Evolutionary conservation across 1,284 basidiomycete genomes (phyloP), one percentile per base, ranked within the genome.

Genomic region (Ceratobasidium sp.): DNA sequence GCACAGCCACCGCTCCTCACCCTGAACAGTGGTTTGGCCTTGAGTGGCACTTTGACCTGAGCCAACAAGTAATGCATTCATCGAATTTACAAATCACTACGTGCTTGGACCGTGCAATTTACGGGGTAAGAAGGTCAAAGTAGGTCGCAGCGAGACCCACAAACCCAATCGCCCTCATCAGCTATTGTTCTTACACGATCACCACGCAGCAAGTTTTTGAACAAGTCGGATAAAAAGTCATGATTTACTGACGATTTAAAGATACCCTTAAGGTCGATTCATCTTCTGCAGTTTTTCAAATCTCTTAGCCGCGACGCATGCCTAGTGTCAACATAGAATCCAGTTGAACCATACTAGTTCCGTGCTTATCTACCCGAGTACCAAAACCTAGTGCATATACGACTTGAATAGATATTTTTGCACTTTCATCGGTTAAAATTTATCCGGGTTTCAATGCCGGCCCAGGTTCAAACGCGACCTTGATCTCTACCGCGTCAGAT

Each of bases 241-340:
- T 7, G 2, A 20, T 55, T 12, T 38, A 18, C 18, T 12, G 50
- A 4, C 18, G 23, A 23, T 77, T 33, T 62, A 55, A 44, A 33
- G 20, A 52, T 55, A 46, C 48, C 86, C 89, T 67, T 81, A 93
- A 91, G 76, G 91, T 92, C 78, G 93, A 64, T 71, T 82, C 81
- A 20, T 86, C 73, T 94, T 88, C 18, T 95, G 87, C 69, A 90
- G 82, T 41, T 93, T 90, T 78, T 95, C 90, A 82, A 96, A 95
- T 12, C 90, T 91, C 65, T 92, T 89, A 82, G 89, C 89, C 46
- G 90, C 86, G 41, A 92, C 90, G 78, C 88, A 87, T 18, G 91
- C 92, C 41, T 5, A 95, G 86, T 65, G 93, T 89, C 46, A 94
- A 86, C 86, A 92, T 89, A 0, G 92, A 94, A 84, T 95, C 94